Conservation (phyloP, 352 stramenopile species). For the Pythium plurisporium region DNA sequence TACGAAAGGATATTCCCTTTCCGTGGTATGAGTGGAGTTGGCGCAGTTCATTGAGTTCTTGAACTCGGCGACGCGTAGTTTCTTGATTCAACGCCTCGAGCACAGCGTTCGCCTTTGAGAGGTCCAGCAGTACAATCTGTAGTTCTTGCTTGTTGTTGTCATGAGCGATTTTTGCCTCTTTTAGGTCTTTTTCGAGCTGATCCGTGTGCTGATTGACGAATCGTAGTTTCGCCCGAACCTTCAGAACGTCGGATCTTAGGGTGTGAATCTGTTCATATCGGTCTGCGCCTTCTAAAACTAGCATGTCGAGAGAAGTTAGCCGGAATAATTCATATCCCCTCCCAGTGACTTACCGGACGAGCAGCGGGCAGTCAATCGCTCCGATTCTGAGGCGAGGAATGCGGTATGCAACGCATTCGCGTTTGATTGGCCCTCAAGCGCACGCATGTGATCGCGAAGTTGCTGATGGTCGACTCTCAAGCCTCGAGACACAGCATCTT, state of each 20-base stretch:
- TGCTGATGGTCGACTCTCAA: background rate
- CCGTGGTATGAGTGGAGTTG: background rate
- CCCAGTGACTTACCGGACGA: background rate
- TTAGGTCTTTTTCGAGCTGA: conserved; percentile 27
- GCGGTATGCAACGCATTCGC: background rate
- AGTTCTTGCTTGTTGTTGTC: conserved; percentile 1
- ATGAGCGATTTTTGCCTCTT: conserved; percentile 15
- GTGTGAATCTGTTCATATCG: conserved; percentile 21
- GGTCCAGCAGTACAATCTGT: background rate
- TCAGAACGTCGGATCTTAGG: conserved; percentile 29
- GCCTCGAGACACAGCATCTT: background rate
- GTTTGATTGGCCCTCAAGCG: background rate
- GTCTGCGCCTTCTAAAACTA: conserved; percentile 20
- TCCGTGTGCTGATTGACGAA: conserved; percentile 27
- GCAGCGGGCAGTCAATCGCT: background rate
- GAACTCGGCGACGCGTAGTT: background rate
- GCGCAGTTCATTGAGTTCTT: background rate
- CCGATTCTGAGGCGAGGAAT: background rate
- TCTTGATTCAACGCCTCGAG: conserved; percentile 3
- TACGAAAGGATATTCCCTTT: too few species aligned
- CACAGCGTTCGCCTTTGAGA: background rate
- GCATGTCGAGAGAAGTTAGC: background rate
- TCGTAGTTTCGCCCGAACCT: conserved; percentile 40
- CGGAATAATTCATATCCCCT: background rate
- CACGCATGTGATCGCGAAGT: background rate